Evolutionary conservation across 192 early-diverging fungal genomes (phyloP).

Genomic region (Linnemannia zychae): DNA sequence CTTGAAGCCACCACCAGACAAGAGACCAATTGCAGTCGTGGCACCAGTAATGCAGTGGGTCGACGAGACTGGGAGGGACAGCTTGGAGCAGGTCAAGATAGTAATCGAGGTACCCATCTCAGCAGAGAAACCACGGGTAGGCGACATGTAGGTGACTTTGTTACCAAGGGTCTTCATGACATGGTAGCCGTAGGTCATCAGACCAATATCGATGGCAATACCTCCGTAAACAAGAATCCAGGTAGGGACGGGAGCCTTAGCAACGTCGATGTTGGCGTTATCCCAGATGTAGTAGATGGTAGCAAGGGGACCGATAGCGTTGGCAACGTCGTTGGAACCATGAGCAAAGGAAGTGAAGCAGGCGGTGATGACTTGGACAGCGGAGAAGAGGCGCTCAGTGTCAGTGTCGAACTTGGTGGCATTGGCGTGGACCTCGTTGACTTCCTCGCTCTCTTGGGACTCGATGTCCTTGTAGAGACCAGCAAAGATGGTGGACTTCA

Average conservation of each 20-base stretch:
- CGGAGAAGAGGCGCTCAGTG: slow-evolving; percentile 87
- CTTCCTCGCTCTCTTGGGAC: slow-evolving; percentile 37
- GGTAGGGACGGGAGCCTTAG: slow-evolving; percentile 69
- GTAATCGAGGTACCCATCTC: slow-evolving; percentile 86
- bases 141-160: slow-evolving; percentile 87
- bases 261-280: slow-evolving; percentile 51
- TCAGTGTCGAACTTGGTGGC: slow-evolving; percentile 80
- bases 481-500: slow-evolving; percentile 3
- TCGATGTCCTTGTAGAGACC: slow-evolving; percentile 25
- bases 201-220: slow-evolving; percentile 81
- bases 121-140: slow-evolving; percentile 85
- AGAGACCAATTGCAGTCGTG: slow-evolving; percentile 79
- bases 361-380: slow-evolving; percentile 86
- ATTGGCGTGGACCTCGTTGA: slow-evolving; percentile 67
- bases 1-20: slow-evolving; percentile 67
- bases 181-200: slow-evolving; percentile 78
- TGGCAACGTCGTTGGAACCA: slow-evolving; percentile 91
- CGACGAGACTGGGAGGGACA: slow-evolving; percentile 88
- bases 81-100: slow-evolving; percentile 84
- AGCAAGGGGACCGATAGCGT: slow-evolving; percentile 85
- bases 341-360: slow-evolving; percentile 89
- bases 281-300: slow-evolving; percentile 82
- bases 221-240: slow-evolving; percentile 86
- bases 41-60: slow-evolving; percentile 91
- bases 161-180: slow-evolving; percentile 87